These are phyloP conservation scores for Cyberlindnera subsufficiens DNA, from an alignment of 805 yeast species.

Conservation along the genomic window DNA sequence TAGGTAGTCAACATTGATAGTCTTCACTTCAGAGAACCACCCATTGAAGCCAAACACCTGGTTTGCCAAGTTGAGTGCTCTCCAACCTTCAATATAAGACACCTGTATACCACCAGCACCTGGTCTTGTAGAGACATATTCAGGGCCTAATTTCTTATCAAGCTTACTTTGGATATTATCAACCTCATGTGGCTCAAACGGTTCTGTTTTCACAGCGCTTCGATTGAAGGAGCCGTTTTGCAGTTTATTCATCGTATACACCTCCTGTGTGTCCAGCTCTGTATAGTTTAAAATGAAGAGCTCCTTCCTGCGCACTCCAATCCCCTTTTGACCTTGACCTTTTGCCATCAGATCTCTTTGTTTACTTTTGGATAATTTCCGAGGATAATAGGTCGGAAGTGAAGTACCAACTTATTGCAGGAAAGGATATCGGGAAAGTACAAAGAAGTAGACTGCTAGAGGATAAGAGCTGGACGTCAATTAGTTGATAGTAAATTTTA, in stretches of 20 bases:
- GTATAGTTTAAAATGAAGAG: too few species aligned
- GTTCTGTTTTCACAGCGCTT: slow-evolving; percentile 14
- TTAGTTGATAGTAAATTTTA: too few species aligned
- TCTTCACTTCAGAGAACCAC: slow-evolving; percentile 70
- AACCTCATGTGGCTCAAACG: slow-evolving; percentile 11
- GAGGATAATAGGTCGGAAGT: neutral
- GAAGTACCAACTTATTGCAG: neutral
- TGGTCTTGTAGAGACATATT: slow-evolving; percentile 67
- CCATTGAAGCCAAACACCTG: slow-evolving; percentile 81
- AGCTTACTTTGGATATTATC: slow-evolving; percentile 31
- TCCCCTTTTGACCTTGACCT: neutral
- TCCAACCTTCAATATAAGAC: slow-evolving; percentile 80
- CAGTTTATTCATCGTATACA: slow-evolving; percentile 5
- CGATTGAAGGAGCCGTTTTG: slow-evolving; percentile 7
- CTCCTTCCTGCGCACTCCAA: too few species aligned
- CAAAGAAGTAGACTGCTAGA: too few species aligned
- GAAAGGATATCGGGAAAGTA: too few species aligned
- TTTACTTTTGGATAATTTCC: slow-evolving; percentile 6
- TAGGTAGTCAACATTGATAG: slow-evolving; percentile 61
- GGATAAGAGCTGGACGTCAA: too few species aligned
- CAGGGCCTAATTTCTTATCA: slow-evolving; percentile 61
- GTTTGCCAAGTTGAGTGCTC: slow-evolving; percentile 72
- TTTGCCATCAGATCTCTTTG: slow-evolving; percentile 2
- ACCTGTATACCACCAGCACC: slow-evolving; percentile 70
- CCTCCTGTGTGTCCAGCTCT: too few species aligned